Evolutionary conservation across 2,329 filamentous ascomycete species (phyloP).

Genomic region (Fusarium sp.): DNA sequence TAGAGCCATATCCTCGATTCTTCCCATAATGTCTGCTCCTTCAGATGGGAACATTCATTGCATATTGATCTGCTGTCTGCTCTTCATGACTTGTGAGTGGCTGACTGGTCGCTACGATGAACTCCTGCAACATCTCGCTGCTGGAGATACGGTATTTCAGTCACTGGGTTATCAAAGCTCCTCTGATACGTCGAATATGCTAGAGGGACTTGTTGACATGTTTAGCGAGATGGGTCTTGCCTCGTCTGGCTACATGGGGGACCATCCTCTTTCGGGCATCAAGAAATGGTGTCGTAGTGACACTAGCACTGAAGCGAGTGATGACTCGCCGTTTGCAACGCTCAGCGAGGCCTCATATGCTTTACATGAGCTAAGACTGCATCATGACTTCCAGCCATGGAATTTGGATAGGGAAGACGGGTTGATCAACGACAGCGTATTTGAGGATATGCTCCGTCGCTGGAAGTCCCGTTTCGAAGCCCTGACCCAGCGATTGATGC

Average conservation of each 20-base stretch:
- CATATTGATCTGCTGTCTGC: not conserved
- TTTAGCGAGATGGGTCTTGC: not conserved
- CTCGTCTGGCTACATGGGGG: not conserved
- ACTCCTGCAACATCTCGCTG: not conserved
- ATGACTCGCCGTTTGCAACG: not conserved
- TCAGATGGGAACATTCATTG: not conserved
- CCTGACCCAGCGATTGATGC: not conserved
- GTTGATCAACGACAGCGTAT: not conserved
- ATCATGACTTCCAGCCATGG: slow-evolving; percentile 1
- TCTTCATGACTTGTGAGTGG: slow-evolving; percentile 5
- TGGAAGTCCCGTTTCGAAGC: not conserved
- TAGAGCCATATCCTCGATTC: slow-evolving; percentile 1
- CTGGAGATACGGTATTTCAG: not conserved
- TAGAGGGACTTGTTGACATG: not conserved
- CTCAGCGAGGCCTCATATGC: not conserved
- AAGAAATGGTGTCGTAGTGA: not conserved
- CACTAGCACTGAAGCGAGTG: fast-evolving
- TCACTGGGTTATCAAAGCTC: not conserved
- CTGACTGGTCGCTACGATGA: slow-evolving; percentile 7
- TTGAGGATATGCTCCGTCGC: not conserved
- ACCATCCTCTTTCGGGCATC: not conserved
- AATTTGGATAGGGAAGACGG: not conserved
- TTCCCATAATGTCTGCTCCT: not conserved
- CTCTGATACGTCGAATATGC: not conserved
- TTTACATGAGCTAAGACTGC: not conserved